Evolutionary conservation across 164 flowering plant species (phyloP), one percentile per base, ranked within the genome.

Genomic region (Chimonanthus praecox): DNA sequence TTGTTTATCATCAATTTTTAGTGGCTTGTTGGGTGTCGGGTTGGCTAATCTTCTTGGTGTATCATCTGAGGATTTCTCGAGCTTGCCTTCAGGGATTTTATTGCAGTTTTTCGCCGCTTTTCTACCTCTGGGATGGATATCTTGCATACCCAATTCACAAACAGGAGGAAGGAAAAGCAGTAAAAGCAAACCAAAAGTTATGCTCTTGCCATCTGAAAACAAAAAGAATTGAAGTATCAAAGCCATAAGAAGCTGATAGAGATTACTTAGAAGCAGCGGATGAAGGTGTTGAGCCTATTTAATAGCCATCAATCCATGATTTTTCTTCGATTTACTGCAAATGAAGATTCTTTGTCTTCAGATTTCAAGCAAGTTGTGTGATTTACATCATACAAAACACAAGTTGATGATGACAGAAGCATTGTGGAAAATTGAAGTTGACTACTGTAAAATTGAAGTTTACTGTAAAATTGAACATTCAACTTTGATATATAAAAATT

Each of bases 1-100:
- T 70, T 87, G 90, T 75, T 78, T 92, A 64, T 85, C 97, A 3
- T 90, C 94, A 6, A 87, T 94, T n/a, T 4, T 86, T 51, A 85
- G 98, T 76, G 94, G 95, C 9, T 83, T 88, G 67, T 72, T 85
- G 49, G 98, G 97, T 3, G 80, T 90, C 75, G 97, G 88, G 9
- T 66, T 92, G 77, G 84, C 95, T 64, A 82, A 89, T 69, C n/a
- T 85, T 49, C 81, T 91, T 51, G 95, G 97, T 60, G 82, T 91
- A 71, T 85, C 88, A 9, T 74, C 85, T 9, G 87, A 82, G 6
- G 81, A 92, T 66, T 94, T 84, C 82, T 88, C 92, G n/a, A 86
- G 80, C 69, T 82, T 94, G 75, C 85, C 88, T 47, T 9, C 75
- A 3, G 98, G 90, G 15, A 88, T 94, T 71, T 10, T 87, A 65